Base-by-base conservation (phyloP, 176 grass and related monocot genomes). In the Alloteropsis semialata region DNA sequence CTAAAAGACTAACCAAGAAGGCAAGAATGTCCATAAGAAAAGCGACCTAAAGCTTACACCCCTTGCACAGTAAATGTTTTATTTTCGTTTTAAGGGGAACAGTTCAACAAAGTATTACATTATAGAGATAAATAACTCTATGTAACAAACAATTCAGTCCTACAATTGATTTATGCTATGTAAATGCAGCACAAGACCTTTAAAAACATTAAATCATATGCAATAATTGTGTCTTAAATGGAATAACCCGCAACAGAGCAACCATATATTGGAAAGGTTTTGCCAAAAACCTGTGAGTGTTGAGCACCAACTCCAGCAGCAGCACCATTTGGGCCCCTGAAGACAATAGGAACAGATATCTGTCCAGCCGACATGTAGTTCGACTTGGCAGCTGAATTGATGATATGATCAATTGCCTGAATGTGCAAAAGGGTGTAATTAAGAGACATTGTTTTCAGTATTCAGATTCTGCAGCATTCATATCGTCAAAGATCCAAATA, bases 391-490 rank as follows among this genome's bases (percentile, higher is more conserved):
- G 91, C 96, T 66, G 96, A 99, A 91, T 96, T 99, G 61, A 99
- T 99, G 72, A 99, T 96, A 65, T 99, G 96, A 85, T 99, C 96
- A 84, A 99, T 99, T 81, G 96, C 93, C 96, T 99, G 85, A 88
- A 79, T 39, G 81, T 66, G 75, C 64, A 75, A 89, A 64, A 71
- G 21, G 63, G 49, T 60, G n/a, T 22, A 34, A 60, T 68, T 68
- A 75, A 45, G 25, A 6, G 8, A 59, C 24, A 2, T 33, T 44
- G 28, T 77, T 56, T 32, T 12, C 61, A 67, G 59, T 1, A 58
- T 63, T n/a, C 10, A 22, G 1, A 82, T 13, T 66, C 2, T 65
- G 19, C 2, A 21, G 25, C 65, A 60, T 34, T 53, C 25, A 55
- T 53, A 81, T 65, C 53, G n/a, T 49, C 24, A 36, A 59, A 89